Base-by-base conservation (phyloP, 257 asterid species). In the Nicotiana attenuata region DNA sequence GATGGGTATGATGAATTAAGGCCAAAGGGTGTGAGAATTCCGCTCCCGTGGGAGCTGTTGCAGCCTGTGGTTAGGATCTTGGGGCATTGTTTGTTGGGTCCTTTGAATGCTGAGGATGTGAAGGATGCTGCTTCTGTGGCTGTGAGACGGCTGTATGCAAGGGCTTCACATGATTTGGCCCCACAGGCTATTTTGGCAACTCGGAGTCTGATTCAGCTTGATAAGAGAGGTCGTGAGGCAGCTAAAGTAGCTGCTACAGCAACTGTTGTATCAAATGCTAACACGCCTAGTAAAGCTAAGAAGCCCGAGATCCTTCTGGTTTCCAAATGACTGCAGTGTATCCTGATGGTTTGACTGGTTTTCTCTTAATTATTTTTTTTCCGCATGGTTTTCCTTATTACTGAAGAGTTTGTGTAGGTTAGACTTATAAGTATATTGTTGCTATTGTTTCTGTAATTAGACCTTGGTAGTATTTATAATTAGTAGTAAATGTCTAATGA, bases 21-120 rank as follows among this genome's bases (percentile, higher is more conserved):
- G 76, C 83, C 80, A 6, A 82, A 85, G 56, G 94, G 93, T 81
- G 87, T 78, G 11, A 90, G 97, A 81, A 93, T 96, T 88, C 99
- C 98, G 1, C 88, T 96, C 68, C 97, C 97, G 0, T 96, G 98
- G 99, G 98, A 94, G 85, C 80, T 96, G 67, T 81, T 94, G 87
- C 99, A 93, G 87, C 99, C 99, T 11, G 87, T 89, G 80, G 85
- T 96, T 89, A 94, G 97, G 87, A 92, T 96, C 65, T 82, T 96
- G 80, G 99, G 97, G 76, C 98, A 96, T 83, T 96, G 99, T 87
- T 88, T 96, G 91, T 81, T 96, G 85, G 99, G 97, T 41, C 98
- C 98, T 33, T 78, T 92, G 89, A 90, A 82, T 88, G 82, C 82
- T 4, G 93, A 87, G 19, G 97, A 92, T 82, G 97, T 93, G 85